These are phyloP conservation scores for Bipolaris zeicola DNA, from an alignment of 2,329 filamentous ascomycete species.

Conservation along the genomic window DNA sequence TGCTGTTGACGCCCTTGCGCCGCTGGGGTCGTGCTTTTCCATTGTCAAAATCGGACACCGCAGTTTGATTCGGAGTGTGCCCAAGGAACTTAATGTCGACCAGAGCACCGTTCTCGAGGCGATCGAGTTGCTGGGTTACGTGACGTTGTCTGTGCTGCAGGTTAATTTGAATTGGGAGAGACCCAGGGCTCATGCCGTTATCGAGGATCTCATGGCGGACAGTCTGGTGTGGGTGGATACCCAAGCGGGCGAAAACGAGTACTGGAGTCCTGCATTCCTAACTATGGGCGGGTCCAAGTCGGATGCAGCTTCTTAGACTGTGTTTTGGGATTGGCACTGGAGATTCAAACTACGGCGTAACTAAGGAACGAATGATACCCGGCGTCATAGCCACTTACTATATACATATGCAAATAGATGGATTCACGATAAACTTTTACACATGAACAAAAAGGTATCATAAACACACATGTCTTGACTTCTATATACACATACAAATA, in stretches of 20 bases:
- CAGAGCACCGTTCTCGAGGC: conserved; percentile 92
- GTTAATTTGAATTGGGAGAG: conserved; percentile 85
- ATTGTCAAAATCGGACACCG: conserved; percentile 83
- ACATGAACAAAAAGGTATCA: background rate
- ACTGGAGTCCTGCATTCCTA: conserved; percentile 86
- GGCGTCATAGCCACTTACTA: conserved; percentile 8
- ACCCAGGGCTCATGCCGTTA: conserved; percentile 82
- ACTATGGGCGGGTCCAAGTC: conserved; percentile 18
- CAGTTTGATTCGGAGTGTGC: conserved; percentile 88
- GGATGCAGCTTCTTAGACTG: background rate
- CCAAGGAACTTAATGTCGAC: conserved; percentile 93
- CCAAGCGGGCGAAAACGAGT: conserved; percentile 85
- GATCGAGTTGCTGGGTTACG: conserved; percentile 85
- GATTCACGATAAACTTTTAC: background rate
- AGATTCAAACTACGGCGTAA: no score
- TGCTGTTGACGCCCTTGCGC: conserved; percentile 84
- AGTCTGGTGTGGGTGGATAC: conserved; percentile 94
- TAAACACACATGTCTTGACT: background rate
- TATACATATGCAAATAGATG: background rate
- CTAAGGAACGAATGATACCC: conserved; percentile 19
- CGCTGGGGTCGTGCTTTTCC: conserved; percentile 85
- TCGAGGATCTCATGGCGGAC: conserved; percentile 87
- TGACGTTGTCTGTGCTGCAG: conserved; percentile 87
- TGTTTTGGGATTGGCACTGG: background rate
- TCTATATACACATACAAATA: background rate